These are phyloP conservation scores for Chenopodium suecicum DNA, from an alignment of 148 eudicot species.

Conservation along the genomic window DNA sequence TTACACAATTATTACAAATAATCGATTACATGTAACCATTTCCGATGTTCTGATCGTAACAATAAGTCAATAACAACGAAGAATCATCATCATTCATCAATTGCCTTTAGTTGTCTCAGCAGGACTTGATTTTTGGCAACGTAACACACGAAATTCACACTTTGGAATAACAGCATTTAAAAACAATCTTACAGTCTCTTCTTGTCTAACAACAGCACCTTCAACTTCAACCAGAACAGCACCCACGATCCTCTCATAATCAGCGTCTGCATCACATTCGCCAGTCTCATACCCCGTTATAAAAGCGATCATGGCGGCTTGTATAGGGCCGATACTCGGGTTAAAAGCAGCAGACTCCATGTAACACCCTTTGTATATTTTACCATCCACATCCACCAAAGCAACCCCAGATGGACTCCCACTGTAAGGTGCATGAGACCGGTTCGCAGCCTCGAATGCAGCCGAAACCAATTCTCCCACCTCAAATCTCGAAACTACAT, in stretches of 20 bases:
- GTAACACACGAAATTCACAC: constrained; percentile 56
- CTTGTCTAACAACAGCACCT: constrained; percentile 59
- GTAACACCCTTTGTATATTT: constrained; percentile 61
- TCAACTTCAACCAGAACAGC: constrained; percentile 79
- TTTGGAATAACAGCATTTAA: constrained; percentile 53
- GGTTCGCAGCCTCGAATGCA: constrained; percentile 67
- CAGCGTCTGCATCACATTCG: constrained; percentile 43
- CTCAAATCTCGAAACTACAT: constrained; percentile 29
- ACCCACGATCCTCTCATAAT: constrained; percentile 49
- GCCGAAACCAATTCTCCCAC: constrained; percentile 30
- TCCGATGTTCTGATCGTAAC: background rate
- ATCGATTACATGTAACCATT: background rate
- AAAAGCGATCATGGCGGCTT: constrained; percentile 74
- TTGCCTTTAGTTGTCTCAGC: background rate
- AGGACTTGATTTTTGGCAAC: constrained; percentile 33
- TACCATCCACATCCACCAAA: constrained; percentile 54
- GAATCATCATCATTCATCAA: no score
- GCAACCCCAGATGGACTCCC: constrained; percentile 69
- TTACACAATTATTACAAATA: background rate
- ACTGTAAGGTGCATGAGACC: constrained; percentile 68
- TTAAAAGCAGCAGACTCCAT: constrained; percentile 92
- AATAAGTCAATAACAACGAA: background rate
- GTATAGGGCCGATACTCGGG: constrained; percentile 84
- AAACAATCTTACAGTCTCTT: constrained; percentile 65
- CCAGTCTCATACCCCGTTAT: constrained; percentile 39